These are phyloP conservation scores for Fonsecaea nubica DNA, from an alignment of 2,329 filamentous ascomycete genomes.

Conservation along the genomic window DNA sequence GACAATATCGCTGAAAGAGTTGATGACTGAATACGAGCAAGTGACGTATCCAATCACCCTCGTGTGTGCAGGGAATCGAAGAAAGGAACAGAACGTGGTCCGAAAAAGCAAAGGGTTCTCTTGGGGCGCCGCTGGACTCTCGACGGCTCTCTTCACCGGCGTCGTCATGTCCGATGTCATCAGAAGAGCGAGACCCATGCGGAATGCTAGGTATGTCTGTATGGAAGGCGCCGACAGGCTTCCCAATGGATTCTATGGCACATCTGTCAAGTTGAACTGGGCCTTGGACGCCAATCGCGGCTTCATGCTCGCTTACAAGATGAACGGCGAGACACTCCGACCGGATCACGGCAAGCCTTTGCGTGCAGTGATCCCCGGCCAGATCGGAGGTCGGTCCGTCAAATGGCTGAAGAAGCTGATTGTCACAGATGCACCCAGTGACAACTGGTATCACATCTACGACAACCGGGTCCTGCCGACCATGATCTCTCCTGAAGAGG, in stretches of 20 bases:
- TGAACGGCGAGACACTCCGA: constrained; percentile 82
- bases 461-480: constrained; percentile 91
- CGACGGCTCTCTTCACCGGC: constrained; percentile 87
- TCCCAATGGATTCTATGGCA: constrained; percentile 88
- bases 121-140: constrained; percentile 87
- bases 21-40: constrained; percentile 77
- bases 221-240: constrained; percentile 90
- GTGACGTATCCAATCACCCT: constrained; percentile 86
- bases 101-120: constrained; percentile 93
- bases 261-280: constrained; percentile 86
- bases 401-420: constrained; percentile 89
- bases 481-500: constrained; percentile 80
- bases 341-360: constrained; percentile 88
- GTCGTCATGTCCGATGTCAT: constrained; percentile 76
- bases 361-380: constrained; percentile 82
- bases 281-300: constrained; percentile 81
- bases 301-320: constrained; percentile 85
- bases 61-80: constrained; percentile 87
- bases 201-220: constrained; percentile 79
- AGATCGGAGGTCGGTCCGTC: constrained; percentile 89
- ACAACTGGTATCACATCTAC: constrained; percentile 95
- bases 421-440: constrained; percentile 77
- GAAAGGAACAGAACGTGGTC: constrained; percentile 91
- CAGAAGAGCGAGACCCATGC: constrained; percentile 68
- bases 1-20: constrained; percentile 72